Percentiles rank a stretch among this genome's conserved stretches.
phyloP scores from a whole-genome alignment of 306 rosid genomes.

The Glycyrrhiza uralensis region DNA sequence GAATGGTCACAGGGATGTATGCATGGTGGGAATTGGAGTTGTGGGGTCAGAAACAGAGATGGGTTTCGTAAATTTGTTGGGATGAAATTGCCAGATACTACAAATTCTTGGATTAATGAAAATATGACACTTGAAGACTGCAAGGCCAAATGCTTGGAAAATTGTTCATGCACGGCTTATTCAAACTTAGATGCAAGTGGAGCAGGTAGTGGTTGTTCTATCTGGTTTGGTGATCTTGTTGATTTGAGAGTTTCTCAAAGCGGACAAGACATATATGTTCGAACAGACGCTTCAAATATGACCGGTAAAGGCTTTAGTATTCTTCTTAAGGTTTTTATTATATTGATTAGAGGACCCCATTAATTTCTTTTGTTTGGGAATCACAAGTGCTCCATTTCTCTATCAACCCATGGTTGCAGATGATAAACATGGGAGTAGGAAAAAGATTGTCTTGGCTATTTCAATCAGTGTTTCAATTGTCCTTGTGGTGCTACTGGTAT shows the following conservation, averaged over 20 bases:
- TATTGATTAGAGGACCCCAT: neutral
- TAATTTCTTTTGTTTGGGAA: neutral
- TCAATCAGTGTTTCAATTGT: neutral
- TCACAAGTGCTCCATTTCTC: neutral
- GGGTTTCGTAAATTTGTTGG: neutral
- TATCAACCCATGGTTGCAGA: neutral
- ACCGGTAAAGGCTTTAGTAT: neutral
- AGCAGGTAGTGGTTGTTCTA: neutral
- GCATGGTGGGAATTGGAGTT: conserved; percentile 7
- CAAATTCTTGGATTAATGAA: neutral
- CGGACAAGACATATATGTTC: conserved; percentile 7
- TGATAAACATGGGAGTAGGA: neutral
- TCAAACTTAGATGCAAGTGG: neutral
- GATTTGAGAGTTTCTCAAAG: neutral
- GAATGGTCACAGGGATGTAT: conserved; percentile 27
- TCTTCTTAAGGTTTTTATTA: neutral
- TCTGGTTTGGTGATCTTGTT: neutral
- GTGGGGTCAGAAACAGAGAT: conserved; percentile 7
- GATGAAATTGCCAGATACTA: conserved; percentile 30
- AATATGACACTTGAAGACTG: neutral
- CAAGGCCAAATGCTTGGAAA: neutral
- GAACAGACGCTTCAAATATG: neutral
- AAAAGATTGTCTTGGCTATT: neutral
- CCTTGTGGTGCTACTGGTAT: neutral
- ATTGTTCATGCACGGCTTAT: conserved; percentile 16